These are phyloP conservation scores for Exobasidium cylindrosporum DNA, from an alignment of 1,284 basidiomycete genomes.

Conservation along the genomic window DNA sequence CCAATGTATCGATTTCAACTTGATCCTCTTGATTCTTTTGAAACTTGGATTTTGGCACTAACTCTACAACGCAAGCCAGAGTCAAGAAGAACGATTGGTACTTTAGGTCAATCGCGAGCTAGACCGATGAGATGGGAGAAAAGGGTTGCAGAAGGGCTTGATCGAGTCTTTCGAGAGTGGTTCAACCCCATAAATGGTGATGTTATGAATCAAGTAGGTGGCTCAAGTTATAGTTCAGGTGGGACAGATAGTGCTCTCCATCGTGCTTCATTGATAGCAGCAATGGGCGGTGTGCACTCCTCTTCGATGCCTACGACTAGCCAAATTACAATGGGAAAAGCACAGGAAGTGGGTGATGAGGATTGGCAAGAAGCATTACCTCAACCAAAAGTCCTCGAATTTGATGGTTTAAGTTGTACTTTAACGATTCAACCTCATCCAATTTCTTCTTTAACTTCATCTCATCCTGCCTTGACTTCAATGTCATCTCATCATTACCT, in stretches of 20 bases:
- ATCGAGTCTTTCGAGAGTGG: constrained; percentile 41
- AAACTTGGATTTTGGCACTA: constrained; percentile 35
- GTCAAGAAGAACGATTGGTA: not conserved
- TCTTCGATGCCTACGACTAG: not conserved
- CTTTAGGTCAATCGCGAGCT: not conserved
- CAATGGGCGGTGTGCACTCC: not conserved
- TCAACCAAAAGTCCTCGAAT: constrained; percentile 21
- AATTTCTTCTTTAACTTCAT: constrained; percentile 7
- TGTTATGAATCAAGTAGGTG: not conserved
- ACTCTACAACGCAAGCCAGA: constrained; percentile 14
- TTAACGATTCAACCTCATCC: constrained; percentile 39
- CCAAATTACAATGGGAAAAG: not conserved
- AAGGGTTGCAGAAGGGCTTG: constrained; percentile 34
- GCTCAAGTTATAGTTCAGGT: not conserved
- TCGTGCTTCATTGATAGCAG: not conserved
- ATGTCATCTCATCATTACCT: constrained; percentile 32
- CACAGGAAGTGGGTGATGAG: not conserved
- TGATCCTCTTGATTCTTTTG: constrained; percentile 41
- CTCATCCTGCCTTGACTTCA: constrained; percentile 27
- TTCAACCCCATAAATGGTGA: constrained; percentile 20
- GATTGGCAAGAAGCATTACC: constrained; percentile 13
- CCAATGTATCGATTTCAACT: constrained; percentile 37
- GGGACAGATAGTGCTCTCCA: not conserved
- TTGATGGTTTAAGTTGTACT: constrained; percentile 33
- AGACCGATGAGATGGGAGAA: constrained; percentile 28